phyloP scores from a whole-genome alignment of 148 eudicot genomes.

The Dianthus caryophyllus region DNA sequence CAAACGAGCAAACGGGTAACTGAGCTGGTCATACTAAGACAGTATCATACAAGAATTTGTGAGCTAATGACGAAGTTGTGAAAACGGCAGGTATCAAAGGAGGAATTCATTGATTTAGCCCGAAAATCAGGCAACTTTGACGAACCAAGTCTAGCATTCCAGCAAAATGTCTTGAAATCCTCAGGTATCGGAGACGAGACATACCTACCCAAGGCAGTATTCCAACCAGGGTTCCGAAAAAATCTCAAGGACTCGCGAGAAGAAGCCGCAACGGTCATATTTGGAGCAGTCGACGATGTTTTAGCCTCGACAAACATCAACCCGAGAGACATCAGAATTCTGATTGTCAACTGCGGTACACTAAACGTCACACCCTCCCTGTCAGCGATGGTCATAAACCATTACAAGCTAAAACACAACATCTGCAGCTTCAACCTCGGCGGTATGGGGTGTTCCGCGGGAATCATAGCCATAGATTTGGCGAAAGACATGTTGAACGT shows the following conservation, averaged over 20 bases:
- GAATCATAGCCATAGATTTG: slow-evolving; percentile 57
- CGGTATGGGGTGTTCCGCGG: slow-evolving; percentile 86
- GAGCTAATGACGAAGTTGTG: background rate
- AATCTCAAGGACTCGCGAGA: slow-evolving; percentile 50
- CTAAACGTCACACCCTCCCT: slow-evolving; percentile 74
- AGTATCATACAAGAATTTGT: too few relatives aligned
- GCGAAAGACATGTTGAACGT: slow-evolving; percentile 58
- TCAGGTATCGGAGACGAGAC: slow-evolving; percentile 81
- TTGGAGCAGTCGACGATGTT: slow-evolving; percentile 58
- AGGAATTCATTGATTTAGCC: slow-evolving; percentile 52
- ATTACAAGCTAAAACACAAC: slow-evolving; percentile 56
- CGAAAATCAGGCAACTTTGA: slow-evolving; percentile 66
- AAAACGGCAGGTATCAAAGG: slow-evolving; percentile 48
- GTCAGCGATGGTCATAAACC: slow-evolving; percentile 77
- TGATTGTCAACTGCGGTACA: slow-evolving; percentile 64
- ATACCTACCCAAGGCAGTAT: slow-evolving; percentile 56
- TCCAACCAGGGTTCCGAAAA: slow-evolving; percentile 34
- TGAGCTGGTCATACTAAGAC: too few relatives aligned
- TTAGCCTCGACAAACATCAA: slow-evolving; percentile 40
- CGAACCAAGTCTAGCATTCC: slow-evolving; percentile 40
- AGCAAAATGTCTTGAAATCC: slow-evolving; percentile 37
- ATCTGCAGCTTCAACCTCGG: slow-evolving; percentile 65
- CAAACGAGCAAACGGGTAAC: too few relatives aligned
- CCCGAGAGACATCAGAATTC: slow-evolving; percentile 47
- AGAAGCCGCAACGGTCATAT: slow-evolving; percentile 62